Conservation (phyloP, 192 early-diverging fungal genomes). For the Entomortierella lignicola region DNA sequence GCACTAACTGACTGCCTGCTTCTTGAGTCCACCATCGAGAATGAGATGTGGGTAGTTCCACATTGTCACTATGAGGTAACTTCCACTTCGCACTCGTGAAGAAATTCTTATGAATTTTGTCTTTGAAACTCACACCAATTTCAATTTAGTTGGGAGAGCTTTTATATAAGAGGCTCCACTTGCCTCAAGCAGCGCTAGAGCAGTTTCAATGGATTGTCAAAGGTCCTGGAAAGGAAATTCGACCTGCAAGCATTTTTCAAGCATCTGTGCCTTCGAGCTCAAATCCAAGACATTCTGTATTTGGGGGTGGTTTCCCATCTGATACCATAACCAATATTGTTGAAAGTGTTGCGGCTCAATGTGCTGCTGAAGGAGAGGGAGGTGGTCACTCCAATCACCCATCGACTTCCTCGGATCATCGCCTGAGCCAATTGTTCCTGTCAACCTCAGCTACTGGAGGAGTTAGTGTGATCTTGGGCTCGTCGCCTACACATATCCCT, state of each 20-base stretch:
- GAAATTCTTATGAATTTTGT: background rate
- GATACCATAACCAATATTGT: constrained; percentile 41
- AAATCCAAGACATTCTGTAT: constrained; percentile 47
- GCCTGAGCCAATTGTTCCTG: constrained; percentile 35
- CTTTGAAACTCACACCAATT: background rate
- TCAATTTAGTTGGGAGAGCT: constrained; percentile 54
- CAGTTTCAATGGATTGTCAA: constrained; percentile 59
- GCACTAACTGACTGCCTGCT: constrained; percentile 54
- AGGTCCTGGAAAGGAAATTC: constrained; percentile 47
- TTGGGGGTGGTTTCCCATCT: constrained; percentile 43
- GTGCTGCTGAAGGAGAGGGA: background rate
- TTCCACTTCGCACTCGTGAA: background rate
- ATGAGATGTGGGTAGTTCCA: constrained; percentile 57
- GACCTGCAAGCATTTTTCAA: constrained; percentile 24
- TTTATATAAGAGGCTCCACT: constrained; percentile 46
- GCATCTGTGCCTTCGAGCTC: constrained; percentile 9
- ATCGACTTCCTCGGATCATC: constrained; percentile 26
- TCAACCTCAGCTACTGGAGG: background rate
- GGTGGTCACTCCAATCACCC: constrained; percentile 24
- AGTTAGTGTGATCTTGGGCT: background rate
- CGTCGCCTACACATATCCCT: constrained; percentile 11
- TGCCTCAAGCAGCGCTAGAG: constrained; percentile 53
- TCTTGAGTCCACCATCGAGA: constrained; percentile 42
- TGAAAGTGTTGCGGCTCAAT: constrained; percentile 12
- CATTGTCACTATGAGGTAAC: constrained; percentile 57